phyloP scores from a whole-genome alignment of 495 filamentous ascomycete genomes.

The Daldinia grandis region DNA sequence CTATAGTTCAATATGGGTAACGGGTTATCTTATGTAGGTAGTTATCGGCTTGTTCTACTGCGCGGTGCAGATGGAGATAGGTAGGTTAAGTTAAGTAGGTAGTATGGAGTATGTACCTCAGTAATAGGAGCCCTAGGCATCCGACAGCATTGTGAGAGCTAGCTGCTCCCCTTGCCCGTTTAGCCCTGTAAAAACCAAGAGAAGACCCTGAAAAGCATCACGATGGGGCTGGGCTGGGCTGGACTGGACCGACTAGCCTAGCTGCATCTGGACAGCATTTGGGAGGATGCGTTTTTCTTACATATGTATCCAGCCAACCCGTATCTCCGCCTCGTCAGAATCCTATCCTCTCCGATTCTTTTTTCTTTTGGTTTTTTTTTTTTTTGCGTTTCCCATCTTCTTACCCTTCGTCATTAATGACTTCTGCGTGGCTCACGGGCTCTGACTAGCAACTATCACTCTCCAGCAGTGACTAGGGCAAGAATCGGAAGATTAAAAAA shows the following conservation, averaged over 20 bases:
- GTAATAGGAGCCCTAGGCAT: neutral
- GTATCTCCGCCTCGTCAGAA: constrained; percentile 13
- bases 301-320: constrained; percentile 32
- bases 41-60: constrained; percentile 7
- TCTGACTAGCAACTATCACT: neutral
- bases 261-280: constrained; percentile 27
- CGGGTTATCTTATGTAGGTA: constrained; percentile 7
- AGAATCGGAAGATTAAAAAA: constrained; percentile 3
- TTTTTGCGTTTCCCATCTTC: neutral
- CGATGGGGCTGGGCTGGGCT: constrained; percentile 20
- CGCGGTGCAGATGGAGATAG: neutral
- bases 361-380: neutral
- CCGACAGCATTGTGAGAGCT: neutral
- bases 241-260: constrained; percentile 16
- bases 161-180: neutral
- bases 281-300: constrained; percentile 33
- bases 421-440: neutral
- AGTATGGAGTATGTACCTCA: no score
- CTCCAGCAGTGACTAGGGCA: neutral
- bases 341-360: neutral
- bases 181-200: constrained; percentile 14
- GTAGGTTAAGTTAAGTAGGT: no score
- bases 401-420: neutral
- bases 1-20: no score
- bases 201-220: constrained; percentile 27